A percentile compares a stretch with the other conserved stretches of the same genome.
These are phyloP conservation scores for Cryptococcus neoformans DNA, from an alignment of 1,284 basidiomycete species.

Conservation along the genomic window DNA sequence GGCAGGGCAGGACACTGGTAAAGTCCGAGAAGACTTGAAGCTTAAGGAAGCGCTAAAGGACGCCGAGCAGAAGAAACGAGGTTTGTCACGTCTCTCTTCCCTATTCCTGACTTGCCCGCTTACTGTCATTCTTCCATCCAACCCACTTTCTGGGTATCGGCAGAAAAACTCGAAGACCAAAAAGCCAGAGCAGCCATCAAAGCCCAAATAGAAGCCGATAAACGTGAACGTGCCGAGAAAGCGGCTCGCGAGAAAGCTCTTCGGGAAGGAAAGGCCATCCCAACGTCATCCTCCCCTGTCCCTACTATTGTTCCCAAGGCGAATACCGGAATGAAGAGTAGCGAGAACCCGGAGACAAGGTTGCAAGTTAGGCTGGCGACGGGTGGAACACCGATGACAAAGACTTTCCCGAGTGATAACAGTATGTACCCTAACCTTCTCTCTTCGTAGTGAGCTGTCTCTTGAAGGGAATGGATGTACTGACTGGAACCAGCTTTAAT, in stretches of 20 bases:
- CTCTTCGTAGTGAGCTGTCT: not conserved
- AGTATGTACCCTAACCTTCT: slow-evolving; percentile 55
- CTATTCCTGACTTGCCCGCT: not conserved
- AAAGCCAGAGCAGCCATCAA: slow-evolving; percentile 79
- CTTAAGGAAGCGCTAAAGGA: slow-evolving; percentile 74
- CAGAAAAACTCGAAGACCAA: slow-evolving; percentile 82
- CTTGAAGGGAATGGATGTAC: not conserved
- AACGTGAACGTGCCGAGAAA: slow-evolving; percentile 80
- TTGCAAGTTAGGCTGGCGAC: slow-evolving; percentile 63
- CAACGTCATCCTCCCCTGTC: slow-evolving; percentile 17
- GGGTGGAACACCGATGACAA: slow-evolving; percentile 74
- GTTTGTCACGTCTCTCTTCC: slow-evolving; percentile 53
- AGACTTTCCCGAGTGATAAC: slow-evolving; percentile 71
- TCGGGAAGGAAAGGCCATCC: slow-evolving; percentile 60
- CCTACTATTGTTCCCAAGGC: slow-evolving; percentile 50
- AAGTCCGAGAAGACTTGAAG: slow-evolving; percentile 72
- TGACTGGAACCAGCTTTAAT: slow-evolving; percentile 58
- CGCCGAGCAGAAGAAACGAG: slow-evolving; percentile 66
- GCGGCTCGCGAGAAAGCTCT: slow-evolving; percentile 82
- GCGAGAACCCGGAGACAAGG: slow-evolving; percentile 76
- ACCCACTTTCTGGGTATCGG: not conserved
- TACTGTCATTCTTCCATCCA: not conserved
- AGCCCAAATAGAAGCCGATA: slow-evolving; percentile 91
- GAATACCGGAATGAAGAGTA: slow-evolving; percentile 56
- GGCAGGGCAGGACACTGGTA: slow-evolving; percentile 71